Evolutionary conservation across 108 stramenopile genomes (phyloP), one percentile per base, ranked within the genome.

Genomic region (Nitzschia sp.): DNA sequence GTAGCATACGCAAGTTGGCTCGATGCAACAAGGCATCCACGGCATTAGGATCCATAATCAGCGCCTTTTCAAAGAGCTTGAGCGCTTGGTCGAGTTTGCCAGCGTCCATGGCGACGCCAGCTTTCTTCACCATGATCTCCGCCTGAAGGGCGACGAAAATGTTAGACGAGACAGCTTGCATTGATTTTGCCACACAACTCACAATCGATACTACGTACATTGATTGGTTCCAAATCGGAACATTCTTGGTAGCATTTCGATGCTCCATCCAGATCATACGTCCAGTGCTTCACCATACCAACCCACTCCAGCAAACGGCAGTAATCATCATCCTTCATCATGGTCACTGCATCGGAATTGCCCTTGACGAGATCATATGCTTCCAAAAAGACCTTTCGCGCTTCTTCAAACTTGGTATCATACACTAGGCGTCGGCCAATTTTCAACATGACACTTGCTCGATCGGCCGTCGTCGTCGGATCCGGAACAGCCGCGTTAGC

Each of bases 61-160:
- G 75, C 0, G 92, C 95, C 54, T 76, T 67, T 26, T 85, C 85
- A 65, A 96, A 96, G 1, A 93, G 70, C 28, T 72, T 64, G 48
- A 91, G 68, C 4, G 95, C 92, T 30, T 82, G 79, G 2, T 81
- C 63, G n/a, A 88, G 85, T 4, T 90, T 70, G 8, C 71, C 71
- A 34, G 64, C 88, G 59, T 96, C 95, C 95, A 96, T 96, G 66
- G 88, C 81, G 9, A 96, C 91, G 6, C 95, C 92, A 18, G 95
- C 95, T 69, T 85, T 71, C 64, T 94, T 96, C 26, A 96, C 95
- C 65, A 94, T 46, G 48, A 96, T 51, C 64, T 89, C 82, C 2
- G 90, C 84, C 84, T 83, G 67, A n/a, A n/a, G n/a, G 4, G 31
- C 49, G 28, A 35, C 38, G 38, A 42, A 42, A n/a, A n/a, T n/a